Percentiles rank a stretch among this genome's conserved stretches.
Conservation (phyloP, 495 filamentous ascomycete species). For the Amphirosellinia nigrospora region DNA sequence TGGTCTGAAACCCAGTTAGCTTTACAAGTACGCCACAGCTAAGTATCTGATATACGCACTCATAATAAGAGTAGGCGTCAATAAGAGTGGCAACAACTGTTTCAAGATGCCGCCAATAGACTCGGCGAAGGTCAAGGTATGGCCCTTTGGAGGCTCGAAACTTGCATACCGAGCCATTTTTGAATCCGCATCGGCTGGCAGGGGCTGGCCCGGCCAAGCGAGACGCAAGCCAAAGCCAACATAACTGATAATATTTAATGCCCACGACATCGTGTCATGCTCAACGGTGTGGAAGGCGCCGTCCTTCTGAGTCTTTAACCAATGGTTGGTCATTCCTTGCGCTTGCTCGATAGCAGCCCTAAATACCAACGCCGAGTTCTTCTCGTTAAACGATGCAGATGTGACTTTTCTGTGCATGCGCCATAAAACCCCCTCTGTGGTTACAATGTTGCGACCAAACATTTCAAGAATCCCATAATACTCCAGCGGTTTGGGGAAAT, state of each 20-base stretch:
- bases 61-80: conserved; percentile 56
- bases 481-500: conserved; percentile 70
- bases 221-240: conserved; percentile 69
- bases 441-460: conserved; percentile 69
- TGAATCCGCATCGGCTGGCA: conserved; percentile 45
- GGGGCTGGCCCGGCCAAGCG: conserved; percentile 59
- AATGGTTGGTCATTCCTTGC: conserved; percentile 58
- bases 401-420: conserved; percentile 72
- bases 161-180: conserved; percentile 52
- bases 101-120: conserved; percentile 59
- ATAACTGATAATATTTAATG: conserved; percentile 70
- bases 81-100: conserved; percentile 59
- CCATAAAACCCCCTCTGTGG: conserved; percentile 68
- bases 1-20: conserved; percentile 30
- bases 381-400: conserved; percentile 72
- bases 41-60: conserved; percentile 19
- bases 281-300: conserved; percentile 58
- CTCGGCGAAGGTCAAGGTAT: conserved; percentile 65
- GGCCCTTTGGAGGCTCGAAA: conserved; percentile 53
- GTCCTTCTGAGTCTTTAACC: conserved; percentile 45
- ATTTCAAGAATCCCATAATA: conserved; percentile 63
- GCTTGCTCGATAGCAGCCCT: conserved; percentile 64
- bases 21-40: neutral
- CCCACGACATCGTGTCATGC: conserved; percentile 65
- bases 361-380: conserved; percentile 71